These are phyloP conservation scores for Paraglomus occultum DNA, from an alignment of 192 early-diverging fungal genomes.

Conservation along the genomic window DNA sequence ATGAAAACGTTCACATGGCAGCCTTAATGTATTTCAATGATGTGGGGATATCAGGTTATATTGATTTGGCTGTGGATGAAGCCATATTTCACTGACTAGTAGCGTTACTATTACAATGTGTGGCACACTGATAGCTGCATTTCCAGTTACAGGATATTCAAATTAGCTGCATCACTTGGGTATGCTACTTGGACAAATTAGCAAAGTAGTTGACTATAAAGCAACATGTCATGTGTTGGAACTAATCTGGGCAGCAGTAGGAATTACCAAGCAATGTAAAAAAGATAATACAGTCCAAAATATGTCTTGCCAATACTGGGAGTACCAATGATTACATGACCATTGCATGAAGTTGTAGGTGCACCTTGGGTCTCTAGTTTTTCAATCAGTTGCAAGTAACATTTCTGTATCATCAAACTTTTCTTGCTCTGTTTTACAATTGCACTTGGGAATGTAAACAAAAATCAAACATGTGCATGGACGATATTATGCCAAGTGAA, in stretches of 20 bases:
- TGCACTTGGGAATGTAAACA: too few relatives aligned
- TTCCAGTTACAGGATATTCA: constrained; percentile 1
- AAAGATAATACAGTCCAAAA: constrained; percentile 14
- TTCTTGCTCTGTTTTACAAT: too few relatives aligned
- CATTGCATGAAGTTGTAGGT: not conserved
- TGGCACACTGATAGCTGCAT: not conserved
- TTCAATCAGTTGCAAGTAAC: not conserved
- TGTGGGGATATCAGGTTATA: too few relatives aligned
- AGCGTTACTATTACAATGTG: too few relatives aligned
- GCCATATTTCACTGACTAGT: too few relatives aligned
- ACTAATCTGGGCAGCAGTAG: constrained; percentile 1
- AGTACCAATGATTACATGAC: not conserved
- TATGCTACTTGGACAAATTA: constrained; percentile 18
- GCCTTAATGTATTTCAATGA: constrained; percentile 1
- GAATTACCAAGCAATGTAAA: constrained; percentile 3
- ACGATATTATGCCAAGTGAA: too few relatives aligned
- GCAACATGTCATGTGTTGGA: constrained; percentile 4
- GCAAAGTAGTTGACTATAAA: constrained; percentile 16
- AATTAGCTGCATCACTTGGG: not conserved
- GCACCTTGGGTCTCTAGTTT: not conserved
- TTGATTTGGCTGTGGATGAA: too few relatives aligned
- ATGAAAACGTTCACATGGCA: constrained; percentile 1
- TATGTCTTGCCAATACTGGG: constrained; percentile 21
- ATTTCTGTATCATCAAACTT: too few relatives aligned
- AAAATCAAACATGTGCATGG: too few relatives aligned